These are phyloP conservation scores for Loxodes magnus DNA, from an alignment of 73 alveolate genomes.

Conservation along the genomic window DNA sequence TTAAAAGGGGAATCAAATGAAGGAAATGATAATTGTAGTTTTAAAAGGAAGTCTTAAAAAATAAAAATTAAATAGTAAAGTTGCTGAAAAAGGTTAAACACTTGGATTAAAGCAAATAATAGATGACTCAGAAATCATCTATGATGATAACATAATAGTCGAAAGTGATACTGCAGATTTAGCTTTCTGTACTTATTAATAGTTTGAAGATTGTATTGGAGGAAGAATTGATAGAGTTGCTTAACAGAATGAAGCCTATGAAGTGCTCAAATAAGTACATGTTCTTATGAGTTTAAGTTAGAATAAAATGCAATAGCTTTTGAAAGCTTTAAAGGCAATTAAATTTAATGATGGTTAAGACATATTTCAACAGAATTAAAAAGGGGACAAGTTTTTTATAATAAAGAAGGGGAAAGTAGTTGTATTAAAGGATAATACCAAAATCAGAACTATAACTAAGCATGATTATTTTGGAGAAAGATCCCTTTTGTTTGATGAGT, in stretches of 20 bases:
- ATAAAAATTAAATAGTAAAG: not conserved
- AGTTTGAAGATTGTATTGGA: constrained; percentile 9
- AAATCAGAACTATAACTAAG: constrained; percentile 39
- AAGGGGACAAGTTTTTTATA: constrained; percentile 63
- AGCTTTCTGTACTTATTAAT: not conserved
- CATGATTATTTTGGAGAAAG: constrained; percentile 40
- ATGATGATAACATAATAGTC: too few relatives aligned
- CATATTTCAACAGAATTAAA: constrained; percentile 63
- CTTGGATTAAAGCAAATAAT: not conserved
- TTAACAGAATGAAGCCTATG: constrained; percentile 10
- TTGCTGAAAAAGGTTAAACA: not conserved
- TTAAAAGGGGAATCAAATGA: constrained; percentile 14
- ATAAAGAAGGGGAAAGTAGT: constrained; percentile 61
- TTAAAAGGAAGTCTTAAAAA: not conserved
- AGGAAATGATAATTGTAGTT: not conserved
- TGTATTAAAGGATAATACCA: constrained; percentile 34
- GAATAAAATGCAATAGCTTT: constrained; percentile 25
- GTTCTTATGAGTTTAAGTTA: constrained; percentile 23
- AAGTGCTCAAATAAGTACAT: constrained; percentile 21
- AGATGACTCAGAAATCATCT: constrained; percentile 1
- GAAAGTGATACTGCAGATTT: constrained; percentile 7
- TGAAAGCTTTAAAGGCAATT: constrained; percentile 20
- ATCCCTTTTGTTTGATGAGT: constrained; percentile 26
- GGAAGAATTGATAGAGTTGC: constrained; percentile 3
- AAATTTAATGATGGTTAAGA: constrained; percentile 28